Base-by-base conservation (phyloP, 164 flowering plant species). In the Akebia trifoliata region DNA sequence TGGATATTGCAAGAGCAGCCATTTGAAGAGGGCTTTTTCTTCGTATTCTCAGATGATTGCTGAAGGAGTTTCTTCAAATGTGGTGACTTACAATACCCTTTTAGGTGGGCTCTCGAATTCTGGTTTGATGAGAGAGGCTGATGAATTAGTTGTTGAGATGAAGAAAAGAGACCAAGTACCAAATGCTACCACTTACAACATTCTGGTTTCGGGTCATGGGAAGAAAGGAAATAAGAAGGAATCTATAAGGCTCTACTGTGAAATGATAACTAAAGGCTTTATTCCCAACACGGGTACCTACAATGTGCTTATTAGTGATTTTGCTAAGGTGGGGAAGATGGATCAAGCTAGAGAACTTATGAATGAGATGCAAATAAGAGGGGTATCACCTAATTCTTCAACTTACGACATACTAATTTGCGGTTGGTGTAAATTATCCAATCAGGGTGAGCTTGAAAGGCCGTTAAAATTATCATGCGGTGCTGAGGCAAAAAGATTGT, bases 221-320 rank as follows among this genome's bases (percentile, higher is more conserved):
- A 93, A 76, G 76, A 70, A 63, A 32, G 81, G 84, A 29, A 77
- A 85, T 50, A 74, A 69, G 64, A 84, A 78, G 74, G 88, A 78
- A 59, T 63, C 84, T 8, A 73, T 90, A 20, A 78, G 65, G 69
- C 59, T 82, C 22, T 90, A 87, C 59, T 90, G 90, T 72, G 92
- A 90, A 72, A 93, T 93, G 99, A 68, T 93, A 46, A 43, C 74
- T 2, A 75, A 78, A 58, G 96, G 96, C 15, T 85, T 85, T 65
- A 59, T 84, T 63, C 99, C 97, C 28, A 75, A 62, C 44, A 68
- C 79, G 21, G 71, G 88, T 43, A 83, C 90, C 6, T 93, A 82
- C 40, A 93, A 93, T 71, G 76, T 73, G 25, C 96, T 90, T 49
- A 84, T 90, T 24, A 67, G 68, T 61, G 77, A 72, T 66, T 87